phyloP scores from a whole-genome alignment of 495 filamentous ascomycete species.

The Daldinia vernicosa region DNA sequence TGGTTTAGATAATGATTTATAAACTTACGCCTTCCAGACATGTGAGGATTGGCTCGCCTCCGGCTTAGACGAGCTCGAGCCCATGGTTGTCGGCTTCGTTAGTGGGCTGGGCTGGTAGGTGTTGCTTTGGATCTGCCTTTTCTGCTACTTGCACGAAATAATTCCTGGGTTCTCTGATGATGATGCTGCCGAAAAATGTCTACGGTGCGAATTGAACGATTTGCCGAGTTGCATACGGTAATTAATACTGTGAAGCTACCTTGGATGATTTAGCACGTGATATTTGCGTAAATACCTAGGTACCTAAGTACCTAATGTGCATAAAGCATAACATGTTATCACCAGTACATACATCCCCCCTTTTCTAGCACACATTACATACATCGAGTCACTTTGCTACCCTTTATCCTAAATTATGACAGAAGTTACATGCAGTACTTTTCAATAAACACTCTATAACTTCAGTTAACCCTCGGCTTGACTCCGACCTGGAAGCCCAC shows the following conservation, averaged over 20 bases:
- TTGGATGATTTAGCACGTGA: neutral
- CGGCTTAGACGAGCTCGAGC: slow-evolving; percentile 61
- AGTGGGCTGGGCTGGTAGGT: slow-evolving; percentile 8
- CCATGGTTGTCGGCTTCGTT: slow-evolving; percentile 51
- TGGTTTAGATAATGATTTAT: no score
- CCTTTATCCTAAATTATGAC: neutral
- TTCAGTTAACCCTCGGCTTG: slow-evolving; percentile 44
- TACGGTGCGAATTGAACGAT: slow-evolving; percentile 33
- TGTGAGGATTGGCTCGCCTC: slow-evolving; percentile 50
- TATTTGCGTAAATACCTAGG: slow-evolving; percentile 1
- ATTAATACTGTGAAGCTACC: slow-evolving; percentile 18
- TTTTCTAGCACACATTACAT: no score
- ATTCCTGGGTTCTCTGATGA: slow-evolving; percentile 26
- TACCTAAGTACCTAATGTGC: neutral
- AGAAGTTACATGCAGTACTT: neutral
- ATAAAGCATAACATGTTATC: neutral
- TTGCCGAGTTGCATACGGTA: neutral
- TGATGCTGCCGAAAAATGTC: slow-evolving; percentile 26
- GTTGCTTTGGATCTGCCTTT: slow-evolving; percentile 17
- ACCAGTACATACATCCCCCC: no score
- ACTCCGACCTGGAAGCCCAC: slow-evolving; percentile 53
- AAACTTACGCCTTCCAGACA: slow-evolving; percentile 60
- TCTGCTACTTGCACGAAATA: slow-evolving; percentile 16
- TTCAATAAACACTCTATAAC: neutral
- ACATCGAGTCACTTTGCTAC: neutral